Percentiles rank a stretch among this genome's conserved stretches.
phyloP scores from a whole-genome alignment of 1,284 basidiomycete species.

The Ustilago tritici region DNA sequence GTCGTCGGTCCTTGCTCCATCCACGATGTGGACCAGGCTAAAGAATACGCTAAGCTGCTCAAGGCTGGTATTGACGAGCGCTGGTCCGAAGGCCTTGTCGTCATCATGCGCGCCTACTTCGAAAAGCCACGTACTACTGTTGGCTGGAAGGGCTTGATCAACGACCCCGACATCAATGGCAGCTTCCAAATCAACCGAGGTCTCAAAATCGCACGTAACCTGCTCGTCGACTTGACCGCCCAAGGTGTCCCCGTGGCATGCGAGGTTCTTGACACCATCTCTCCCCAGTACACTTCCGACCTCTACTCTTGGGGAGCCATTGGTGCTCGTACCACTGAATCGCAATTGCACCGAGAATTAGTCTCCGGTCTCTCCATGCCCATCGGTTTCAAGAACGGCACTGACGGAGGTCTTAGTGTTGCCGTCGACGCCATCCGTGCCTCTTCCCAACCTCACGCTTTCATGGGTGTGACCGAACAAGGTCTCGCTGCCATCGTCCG shows the following conservation, averaged over 20 bases:
- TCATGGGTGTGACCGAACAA: constrained; percentile 68
- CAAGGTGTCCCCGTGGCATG: constrained; percentile 91
- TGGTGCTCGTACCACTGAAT: constrained; percentile 88
- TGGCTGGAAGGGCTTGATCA: constrained; percentile 78
- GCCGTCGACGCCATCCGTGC: constrained; percentile 69
- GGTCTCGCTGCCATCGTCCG: constrained; percentile 92
- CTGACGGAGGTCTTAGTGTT: constrained; percentile 80
- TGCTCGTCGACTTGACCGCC: constrained; percentile 89
- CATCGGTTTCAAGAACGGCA: constrained; percentile 97
- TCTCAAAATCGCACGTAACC: constrained; percentile 78
- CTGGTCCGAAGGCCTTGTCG: constrained; percentile 77
- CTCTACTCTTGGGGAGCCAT: constrained; percentile 97
- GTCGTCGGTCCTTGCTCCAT: constrained; percentile 90
- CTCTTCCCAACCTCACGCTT: constrained; percentile 65
- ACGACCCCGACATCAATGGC: constrained; percentile 87
- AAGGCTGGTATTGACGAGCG: constrained; percentile 68
- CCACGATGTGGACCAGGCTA: constrained; percentile 86
- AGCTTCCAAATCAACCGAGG: constrained; percentile 98
- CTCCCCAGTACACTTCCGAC: constrained; percentile 74
- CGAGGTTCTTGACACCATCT: constrained; percentile 82
- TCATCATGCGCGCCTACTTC: constrained; percentile 97
- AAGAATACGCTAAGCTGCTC: constrained; percentile 81
- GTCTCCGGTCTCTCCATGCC: constrained; percentile 69
- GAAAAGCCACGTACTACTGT: constrained; percentile 83
- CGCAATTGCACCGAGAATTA: constrained; percentile 71